phyloP scores from a whole-genome alignment of 2,329 filamentous ascomycete genomes.

The Verticillium nubilum region DNA sequence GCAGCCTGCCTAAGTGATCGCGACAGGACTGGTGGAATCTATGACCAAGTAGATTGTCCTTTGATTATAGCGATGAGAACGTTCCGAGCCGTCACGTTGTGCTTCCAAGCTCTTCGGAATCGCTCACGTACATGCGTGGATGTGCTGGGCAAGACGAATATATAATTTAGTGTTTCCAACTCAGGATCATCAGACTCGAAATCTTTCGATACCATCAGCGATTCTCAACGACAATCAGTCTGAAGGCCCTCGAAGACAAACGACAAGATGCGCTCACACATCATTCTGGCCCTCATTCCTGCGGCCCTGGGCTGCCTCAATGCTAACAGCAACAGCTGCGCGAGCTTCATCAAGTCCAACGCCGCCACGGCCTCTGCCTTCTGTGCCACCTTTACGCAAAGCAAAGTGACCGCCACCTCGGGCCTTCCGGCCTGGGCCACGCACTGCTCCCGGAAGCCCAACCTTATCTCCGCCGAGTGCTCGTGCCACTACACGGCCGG shows the following conservation, averaged over 20 bases:
- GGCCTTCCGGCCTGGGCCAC: slow-evolving; percentile 21
- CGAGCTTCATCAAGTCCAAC: slow-evolving; percentile 25
- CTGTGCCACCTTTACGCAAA: slow-evolving; percentile 25
- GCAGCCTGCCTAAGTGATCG: neutral
- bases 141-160: neutral
- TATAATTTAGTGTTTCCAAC: neutral
- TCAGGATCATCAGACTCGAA: neutral
- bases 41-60: neutral
- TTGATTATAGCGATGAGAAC: neutral
- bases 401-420: slow-evolving; percentile 19
- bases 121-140: too few species aligned
- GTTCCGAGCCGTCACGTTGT: neutral
- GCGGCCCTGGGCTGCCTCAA: slow-evolving; percentile 22
- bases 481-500: slow-evolving; percentile 17
- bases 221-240: neutral
- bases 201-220: neutral
- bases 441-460: slow-evolving; percentile 20
- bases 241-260: neutral
- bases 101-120: neutral
- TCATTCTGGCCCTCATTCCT: slow-evolving; percentile 16
- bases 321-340: slow-evolving; percentile 20
- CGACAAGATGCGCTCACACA: slow-evolving; percentile 11
- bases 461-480: slow-evolving; percentile 24
- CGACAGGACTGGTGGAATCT: neutral
- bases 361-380: slow-evolving; percentile 23